A percentile compares a stretch with the other conserved stretches of the same genome.
These are phyloP conservation scores for Lentinula aciculospora DNA, from an alignment of 768 basidiomycete genomes.

Conservation along the genomic window DNA sequence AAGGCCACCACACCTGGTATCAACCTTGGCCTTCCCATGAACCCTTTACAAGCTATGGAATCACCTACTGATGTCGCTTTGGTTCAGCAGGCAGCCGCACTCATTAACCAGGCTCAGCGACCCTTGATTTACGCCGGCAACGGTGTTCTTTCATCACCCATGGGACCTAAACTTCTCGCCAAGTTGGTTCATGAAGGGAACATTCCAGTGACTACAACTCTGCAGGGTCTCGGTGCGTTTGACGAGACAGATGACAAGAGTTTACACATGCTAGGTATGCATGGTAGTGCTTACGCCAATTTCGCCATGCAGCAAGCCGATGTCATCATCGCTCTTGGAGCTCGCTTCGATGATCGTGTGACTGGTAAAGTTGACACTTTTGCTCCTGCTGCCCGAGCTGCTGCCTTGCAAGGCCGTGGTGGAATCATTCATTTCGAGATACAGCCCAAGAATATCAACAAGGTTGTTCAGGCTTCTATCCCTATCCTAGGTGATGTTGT, in stretches of 20 bases:
- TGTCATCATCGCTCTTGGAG: conserved; percentile 95
- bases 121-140: conserved; percentile 94
- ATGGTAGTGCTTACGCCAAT: conserved; percentile 96
- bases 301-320: conserved; percentile 97
- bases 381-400: conserved; percentile 85
- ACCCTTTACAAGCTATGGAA: conserved; percentile 57
- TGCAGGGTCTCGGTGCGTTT: conserved; percentile 93
- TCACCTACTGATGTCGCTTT: conserved; percentile 57
- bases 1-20: conserved; percentile 81
- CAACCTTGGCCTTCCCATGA: conserved; percentile 65
- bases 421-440: conserved; percentile 99
- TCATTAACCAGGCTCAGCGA: conserved; percentile 89
- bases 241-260: conserved; percentile 85
- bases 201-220: conserved; percentile 95
- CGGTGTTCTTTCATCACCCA: conserved; percentile 76
- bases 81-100: conserved; percentile 77
- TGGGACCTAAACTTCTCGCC: conserved; percentile 78
- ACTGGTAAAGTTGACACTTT: conserved; percentile 88
- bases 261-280: conserved; percentile 99
- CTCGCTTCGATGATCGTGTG: conserved; percentile 96
- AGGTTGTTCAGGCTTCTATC: conserved; percentile 92
- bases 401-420: conserved; percentile 79
- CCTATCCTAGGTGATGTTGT: conserved; percentile 94
- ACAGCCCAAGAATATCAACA: conserved; percentile 98
- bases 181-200: conserved; percentile 79